These are phyloP conservation scores for Suhomyces maxii DNA, from an alignment of 1,139 yeast genomes.

Conservation along the genomic window DNA sequence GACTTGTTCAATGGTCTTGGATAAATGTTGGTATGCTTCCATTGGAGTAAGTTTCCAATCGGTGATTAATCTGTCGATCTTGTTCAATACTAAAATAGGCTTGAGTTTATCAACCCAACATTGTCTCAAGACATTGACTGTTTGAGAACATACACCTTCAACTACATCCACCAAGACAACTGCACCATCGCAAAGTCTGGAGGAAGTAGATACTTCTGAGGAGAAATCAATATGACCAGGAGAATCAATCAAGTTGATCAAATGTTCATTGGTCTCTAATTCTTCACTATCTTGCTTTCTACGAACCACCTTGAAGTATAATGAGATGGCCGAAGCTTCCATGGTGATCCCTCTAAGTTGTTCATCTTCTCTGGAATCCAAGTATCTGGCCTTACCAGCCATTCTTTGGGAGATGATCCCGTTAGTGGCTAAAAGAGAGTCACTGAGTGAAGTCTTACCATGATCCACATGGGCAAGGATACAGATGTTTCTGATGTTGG, in stretches of 20 bases:
- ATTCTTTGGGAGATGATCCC: slow-evolving; percentile 92
- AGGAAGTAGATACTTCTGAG: slow-evolving; percentile 93
- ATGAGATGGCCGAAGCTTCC: slow-evolving; percentile 93
- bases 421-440: slow-evolving; percentile 88
- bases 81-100: slow-evolving; percentile 89
- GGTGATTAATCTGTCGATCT: slow-evolving; percentile 80
- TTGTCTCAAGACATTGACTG: slow-evolving; percentile 90
- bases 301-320: slow-evolving; percentile 70
- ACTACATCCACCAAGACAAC: slow-evolving; percentile 93
- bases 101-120: slow-evolving; percentile 92
- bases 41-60: slow-evolving; percentile 80
- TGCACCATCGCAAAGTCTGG: slow-evolving; percentile 95
- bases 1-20: slow-evolving; percentile 83
- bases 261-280: slow-evolving; percentile 63
- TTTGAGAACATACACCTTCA: slow-evolving; percentile 97
- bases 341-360: slow-evolving; percentile 95
- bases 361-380: slow-evolving; percentile 95
- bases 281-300: slow-evolving; percentile 32
- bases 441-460: slow-evolving; percentile 95
- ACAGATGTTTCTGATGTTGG: slow-evolving; percentile 82
- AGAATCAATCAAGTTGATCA: slow-evolving; percentile 91
- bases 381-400: slow-evolving; percentile 92
- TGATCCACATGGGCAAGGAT: slow-evolving; percentile 98
- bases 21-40: slow-evolving; percentile 83
- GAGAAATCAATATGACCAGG: slow-evolving; percentile 99